Evolutionary conservation across 129 eudicot species (phyloP), one percentile per base, ranked within the genome.

Genomic region (Centrapalus pauciflorus): DNA sequence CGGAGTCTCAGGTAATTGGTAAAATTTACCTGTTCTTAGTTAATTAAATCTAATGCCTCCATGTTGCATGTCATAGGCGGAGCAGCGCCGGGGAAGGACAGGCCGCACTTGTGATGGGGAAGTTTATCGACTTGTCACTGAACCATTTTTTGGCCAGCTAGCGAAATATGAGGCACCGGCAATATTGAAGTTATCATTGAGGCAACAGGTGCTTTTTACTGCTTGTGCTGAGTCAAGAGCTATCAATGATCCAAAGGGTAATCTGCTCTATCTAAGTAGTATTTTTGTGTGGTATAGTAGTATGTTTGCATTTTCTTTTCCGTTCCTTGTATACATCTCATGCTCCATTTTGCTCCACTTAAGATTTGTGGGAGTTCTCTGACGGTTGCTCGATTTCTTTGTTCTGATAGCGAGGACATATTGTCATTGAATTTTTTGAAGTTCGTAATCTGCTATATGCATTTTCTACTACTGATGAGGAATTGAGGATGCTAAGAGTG

Each of bases 21-120:
- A 17, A 5, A 26, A 48, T 40, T 40, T 46, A 27, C 41, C 17
- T 51, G 5, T 68, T 27, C 25, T 28, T 29, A 14, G 56, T 48
- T 21, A 28, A 29, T n/a, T 5, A 28, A 29, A 30, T 56, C 72
- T 64, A 13, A 28, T 28, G 28, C 4, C 57, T 27, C 69, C 30
- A 58, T 43, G 25, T 66, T 61, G 16, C 76, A 29, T 80, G 71
- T 21, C 66, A 43, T 56, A 92, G 98, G 96, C 98, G 59, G 89
- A 92, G 38, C 98, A 92, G 74, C 83, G 98, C 2, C 80, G 72
- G 76, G 98, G 98, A 61, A 83, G 98, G 82, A 92, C 98, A 17
- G 96, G 98, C 46, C 89, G 96, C 67, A 92, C 98, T 40, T 92
- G 98, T 88, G 96, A 92, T 61, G 98, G 98, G 17, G 77, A 76